Percentiles rank a stretch among this genome's conserved stretches.
Evolutionary conservation across 73 alveolate species (phyloP).

Genomic region (Tetrahymena malaccensis): DNA sequence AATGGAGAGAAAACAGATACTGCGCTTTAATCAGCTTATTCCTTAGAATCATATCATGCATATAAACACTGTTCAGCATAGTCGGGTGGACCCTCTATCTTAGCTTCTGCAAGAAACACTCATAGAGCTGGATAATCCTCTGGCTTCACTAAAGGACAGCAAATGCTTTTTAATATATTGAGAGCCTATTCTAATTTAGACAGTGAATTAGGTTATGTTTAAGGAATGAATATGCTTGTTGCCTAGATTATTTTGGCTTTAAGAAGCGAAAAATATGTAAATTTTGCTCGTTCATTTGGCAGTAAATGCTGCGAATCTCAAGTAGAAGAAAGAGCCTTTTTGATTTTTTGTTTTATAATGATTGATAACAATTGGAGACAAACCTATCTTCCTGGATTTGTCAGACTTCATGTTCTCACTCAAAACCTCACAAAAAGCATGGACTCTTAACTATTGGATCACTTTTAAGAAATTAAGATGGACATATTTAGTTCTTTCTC

Average conservation of each 20-base stretch:
- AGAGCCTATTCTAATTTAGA: conserved; percentile 26
- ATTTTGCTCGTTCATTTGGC: background rate
- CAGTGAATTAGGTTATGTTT: conserved; percentile 5
- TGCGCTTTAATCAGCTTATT: background rate
- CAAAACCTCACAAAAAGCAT: background rate
- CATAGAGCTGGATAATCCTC: background rate
- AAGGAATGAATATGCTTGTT: conserved; percentile 35
- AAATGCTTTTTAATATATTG: background rate
- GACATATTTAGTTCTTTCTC: background rate
- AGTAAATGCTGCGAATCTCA: background rate
- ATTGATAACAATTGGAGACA: conserved; percentile 10
- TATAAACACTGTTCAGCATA: background rate
- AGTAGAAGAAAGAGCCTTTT: conserved; percentile 4
- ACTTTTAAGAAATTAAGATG: conserved; percentile 8
- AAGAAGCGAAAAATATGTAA: conserved; percentile 5
- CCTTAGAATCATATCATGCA: background rate
- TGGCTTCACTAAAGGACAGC: background rate
- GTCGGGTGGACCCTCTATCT: background rate
- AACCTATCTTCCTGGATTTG: background rate
- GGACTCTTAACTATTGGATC: conserved; percentile 1
- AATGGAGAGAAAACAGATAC: background rate
- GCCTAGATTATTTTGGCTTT: background rate
- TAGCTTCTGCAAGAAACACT: background rate
- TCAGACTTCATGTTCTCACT: background rate
- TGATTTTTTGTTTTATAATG: background rate